A percentile compares a stretch with the other conserved stretches of the same genome.
Evolutionary conservation across 2,329 filamentous ascomycete genomes (phyloP).

Genomic region (Microsporum audouinii): DNA sequence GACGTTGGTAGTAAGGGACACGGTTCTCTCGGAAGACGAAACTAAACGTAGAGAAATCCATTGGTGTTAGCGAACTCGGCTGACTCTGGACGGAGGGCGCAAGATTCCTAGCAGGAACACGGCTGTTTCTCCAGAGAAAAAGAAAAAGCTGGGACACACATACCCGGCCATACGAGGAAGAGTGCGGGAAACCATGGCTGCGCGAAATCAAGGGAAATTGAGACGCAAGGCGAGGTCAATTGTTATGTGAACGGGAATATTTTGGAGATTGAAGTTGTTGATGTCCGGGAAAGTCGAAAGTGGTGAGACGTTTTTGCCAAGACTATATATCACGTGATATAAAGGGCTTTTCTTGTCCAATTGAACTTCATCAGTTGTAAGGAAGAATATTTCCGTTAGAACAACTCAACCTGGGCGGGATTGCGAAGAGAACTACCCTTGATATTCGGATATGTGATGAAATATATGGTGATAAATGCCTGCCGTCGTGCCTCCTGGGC

Average conservation of each 20-base stretch:
- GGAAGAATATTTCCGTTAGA: not conserved
- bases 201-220: slow-evolving; percentile 16
- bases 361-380: not conserved
- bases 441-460: not conserved
- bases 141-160: slow-evolving; percentile 15
- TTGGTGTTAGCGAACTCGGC: not conserved
- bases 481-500: not conserved
- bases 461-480: not conserved
- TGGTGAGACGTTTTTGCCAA: not conserved
- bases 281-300: not conserved
- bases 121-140: not conserved
- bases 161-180: slow-evolving; percentile 35
- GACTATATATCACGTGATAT: slow-evolving; percentile 1
- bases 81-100: not conserved
- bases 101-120: not conserved
- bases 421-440: not conserved
- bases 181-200: slow-evolving; percentile 34
- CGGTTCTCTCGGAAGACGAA: slow-evolving; percentile 55
- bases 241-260: slow-evolving; percentile 12
- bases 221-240: slow-evolving; percentile 16
- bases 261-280: not conserved
- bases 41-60: slow-evolving; percentile 21
- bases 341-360: not conserved
- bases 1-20: slow-evolving; percentile 55
- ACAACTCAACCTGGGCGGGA: not conserved